phyloP scores from a whole-genome alignment of 2,329 filamentous ascomycete species.

The Westerdykella ornata region DNA sequence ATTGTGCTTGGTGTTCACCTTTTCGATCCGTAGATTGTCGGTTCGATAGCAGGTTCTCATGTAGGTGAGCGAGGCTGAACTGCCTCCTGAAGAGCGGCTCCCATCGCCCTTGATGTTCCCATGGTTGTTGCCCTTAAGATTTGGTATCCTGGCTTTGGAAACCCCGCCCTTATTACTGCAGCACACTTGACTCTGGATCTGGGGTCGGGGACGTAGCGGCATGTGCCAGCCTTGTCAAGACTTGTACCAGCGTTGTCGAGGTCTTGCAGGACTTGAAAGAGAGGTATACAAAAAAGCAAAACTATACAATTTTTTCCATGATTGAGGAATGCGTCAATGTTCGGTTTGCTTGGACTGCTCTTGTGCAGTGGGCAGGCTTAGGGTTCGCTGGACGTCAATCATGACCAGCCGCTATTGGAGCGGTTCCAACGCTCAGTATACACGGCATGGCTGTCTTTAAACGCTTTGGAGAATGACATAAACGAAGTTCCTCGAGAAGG shows the following conservation, averaged over 20 bases:
- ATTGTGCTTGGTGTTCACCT: too few relatives aligned
- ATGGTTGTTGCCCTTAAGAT: too few relatives aligned
- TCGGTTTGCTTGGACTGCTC: constrained; percentile 7
- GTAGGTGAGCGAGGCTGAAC: too few relatives aligned
- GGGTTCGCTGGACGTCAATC: neutral
- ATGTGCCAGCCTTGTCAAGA: constrained; percentile 5
- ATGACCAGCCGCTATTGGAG: constrained; percentile 2
- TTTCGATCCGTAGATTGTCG: too few relatives aligned
- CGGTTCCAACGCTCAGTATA: constrained; percentile 8
- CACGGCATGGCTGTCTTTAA: constrained; percentile 5
- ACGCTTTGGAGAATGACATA: constrained; percentile 7
- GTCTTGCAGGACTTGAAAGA: constrained; percentile 3
- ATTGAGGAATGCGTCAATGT: constrained; percentile 10
- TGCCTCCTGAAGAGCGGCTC: too few relatives aligned
- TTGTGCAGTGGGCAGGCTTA: constrained; percentile 5
- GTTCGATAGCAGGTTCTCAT: too few relatives aligned
- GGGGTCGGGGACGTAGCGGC: constrained; percentile 4
- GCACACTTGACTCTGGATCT: neutral
- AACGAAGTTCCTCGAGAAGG: neutral
- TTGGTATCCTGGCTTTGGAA: too few relatives aligned
- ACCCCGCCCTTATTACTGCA: too few relatives aligned
- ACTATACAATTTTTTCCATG: constrained; percentile 8
- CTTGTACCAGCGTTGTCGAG: constrained; percentile 3
- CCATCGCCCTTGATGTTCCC: too few relatives aligned
- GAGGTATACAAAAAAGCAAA: constrained; percentile 8